phyloP scores from a whole-genome alignment of 2,329 filamentous ascomycete species.

The Monosporascus sp. region DNA sequence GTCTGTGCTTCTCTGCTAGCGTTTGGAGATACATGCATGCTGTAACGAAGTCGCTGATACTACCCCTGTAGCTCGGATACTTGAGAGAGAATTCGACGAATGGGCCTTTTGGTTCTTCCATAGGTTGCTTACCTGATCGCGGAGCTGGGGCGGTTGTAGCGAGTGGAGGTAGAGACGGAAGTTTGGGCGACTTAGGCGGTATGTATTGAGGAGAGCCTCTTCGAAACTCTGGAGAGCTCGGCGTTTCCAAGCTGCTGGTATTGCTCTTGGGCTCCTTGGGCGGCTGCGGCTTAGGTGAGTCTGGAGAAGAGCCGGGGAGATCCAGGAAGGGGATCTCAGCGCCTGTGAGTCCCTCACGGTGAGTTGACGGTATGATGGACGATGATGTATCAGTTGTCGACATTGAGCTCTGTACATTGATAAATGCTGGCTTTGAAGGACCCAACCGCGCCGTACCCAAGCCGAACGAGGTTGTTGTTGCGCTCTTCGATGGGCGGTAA shows the following conservation, averaged over 20 bases:
- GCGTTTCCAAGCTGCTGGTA: not conserved
- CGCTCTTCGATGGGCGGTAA: conserved; percentile 11
- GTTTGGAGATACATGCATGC: conserved; percentile 25
- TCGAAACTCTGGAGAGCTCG: conserved; percentile 1
- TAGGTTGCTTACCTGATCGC: not conserved
- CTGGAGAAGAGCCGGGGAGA: not conserved
- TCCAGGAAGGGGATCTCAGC: conserved; percentile 1
- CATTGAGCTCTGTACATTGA: conserved; percentile 10
- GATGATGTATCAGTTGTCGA: conserved; percentile 15
- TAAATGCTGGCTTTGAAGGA: not conserved
- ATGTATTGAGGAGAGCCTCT: conserved; percentile 9
- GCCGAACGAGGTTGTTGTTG: conserved; percentile 1
- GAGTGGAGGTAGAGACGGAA: conserved; percentile 4
- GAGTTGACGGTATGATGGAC: conserved; percentile 23
- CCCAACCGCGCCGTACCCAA: not conserved
- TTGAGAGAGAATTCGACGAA: conserved; percentile 21
- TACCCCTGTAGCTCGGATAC: conserved; percentile 25
- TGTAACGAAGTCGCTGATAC: conserved; percentile 21
- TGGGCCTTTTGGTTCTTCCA: conserved; percentile 9
- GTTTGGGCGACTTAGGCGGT: conserved; percentile 6
- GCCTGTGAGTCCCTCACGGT: conserved; percentile 1
- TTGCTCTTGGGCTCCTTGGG: conserved; percentile 1
- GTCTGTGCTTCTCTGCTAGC: conserved; percentile 12
- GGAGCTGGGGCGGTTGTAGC: not conserved
- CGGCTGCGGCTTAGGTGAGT: not conserved